Evolutionary conservation across 176 grass and related monocot species (phyloP).

Genomic region (Chrysopogon serrulatus): DNA sequence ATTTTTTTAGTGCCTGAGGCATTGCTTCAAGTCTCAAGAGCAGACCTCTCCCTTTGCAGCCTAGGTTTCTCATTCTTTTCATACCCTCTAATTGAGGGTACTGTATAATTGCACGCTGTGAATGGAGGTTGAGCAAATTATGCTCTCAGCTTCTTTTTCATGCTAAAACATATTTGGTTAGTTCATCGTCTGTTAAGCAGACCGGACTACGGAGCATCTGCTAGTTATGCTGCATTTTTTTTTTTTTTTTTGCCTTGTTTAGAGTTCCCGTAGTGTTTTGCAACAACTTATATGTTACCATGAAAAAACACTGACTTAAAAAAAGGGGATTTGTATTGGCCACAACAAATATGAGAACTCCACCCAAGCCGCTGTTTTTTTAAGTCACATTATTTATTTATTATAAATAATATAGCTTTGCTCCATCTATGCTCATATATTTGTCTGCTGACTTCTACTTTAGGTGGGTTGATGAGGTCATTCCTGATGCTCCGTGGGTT

Average conservation of each 20-base stretch:
- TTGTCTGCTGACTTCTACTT: not conserved
- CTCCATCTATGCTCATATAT: not conserved
- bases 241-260: not conserved
- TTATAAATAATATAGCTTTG: not conserved
- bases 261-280: not conserved
- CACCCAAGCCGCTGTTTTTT: not conserved
- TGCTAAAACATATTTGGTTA: not conserved
- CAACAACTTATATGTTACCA: not conserved
- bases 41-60: not conserved
- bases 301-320: not conserved
- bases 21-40: not conserved
- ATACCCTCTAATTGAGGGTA: not conserved
- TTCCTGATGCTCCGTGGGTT: slow-evolving; percentile 97
- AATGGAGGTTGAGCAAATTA: not conserved
- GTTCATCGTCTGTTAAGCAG: not conserved
- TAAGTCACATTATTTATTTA: not conserved
- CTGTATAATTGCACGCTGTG: not conserved
- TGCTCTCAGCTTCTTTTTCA: not conserved
- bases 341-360: not conserved
- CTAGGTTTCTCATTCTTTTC: not conserved
- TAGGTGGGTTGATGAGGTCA: slow-evolving; percentile 98
- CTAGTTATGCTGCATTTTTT: not conserved
- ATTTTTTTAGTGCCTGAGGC: not conserved
- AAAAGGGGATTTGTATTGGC: not conserved
- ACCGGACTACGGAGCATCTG: not conserved